Conservation (phyloP, 495 filamentous ascomycete species). For the Sphaerosporella brunnea region DNA sequence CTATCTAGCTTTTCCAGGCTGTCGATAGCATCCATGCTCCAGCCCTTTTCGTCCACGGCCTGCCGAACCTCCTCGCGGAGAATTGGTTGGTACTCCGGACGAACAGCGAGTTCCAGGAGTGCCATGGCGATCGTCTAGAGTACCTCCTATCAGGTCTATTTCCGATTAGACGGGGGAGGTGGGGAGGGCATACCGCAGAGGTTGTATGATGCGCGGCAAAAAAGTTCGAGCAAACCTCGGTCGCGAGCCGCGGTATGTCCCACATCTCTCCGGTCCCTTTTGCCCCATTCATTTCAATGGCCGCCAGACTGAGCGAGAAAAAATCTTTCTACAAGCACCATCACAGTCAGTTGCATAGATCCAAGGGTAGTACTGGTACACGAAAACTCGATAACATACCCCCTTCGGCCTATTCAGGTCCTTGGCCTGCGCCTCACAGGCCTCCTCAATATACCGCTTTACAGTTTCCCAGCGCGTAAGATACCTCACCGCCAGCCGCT, state of each 20-base stretch:
- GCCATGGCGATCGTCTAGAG: neutral
- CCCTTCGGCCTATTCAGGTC: too few species aligned
- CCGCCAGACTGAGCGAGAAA: neutral
- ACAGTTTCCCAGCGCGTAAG: too few species aligned
- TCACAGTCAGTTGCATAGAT: too few species aligned
- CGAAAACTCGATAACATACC: too few species aligned
- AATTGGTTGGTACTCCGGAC: neutral
- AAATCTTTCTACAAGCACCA: too few species aligned
- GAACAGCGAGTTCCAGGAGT: neutral
- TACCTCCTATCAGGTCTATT: too few species aligned
- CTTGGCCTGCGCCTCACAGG: too few species aligned
- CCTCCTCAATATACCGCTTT: too few species aligned
- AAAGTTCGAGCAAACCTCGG: neutral
- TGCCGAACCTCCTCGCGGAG: neutral
- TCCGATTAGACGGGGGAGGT: too few species aligned
- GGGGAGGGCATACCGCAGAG: neutral
- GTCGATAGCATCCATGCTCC: constrained; percentile 2
- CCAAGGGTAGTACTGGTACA: too few species aligned
- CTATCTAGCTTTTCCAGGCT: neutral
- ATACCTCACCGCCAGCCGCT: neutral
- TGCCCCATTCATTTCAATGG: neutral
- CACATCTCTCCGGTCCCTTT: too few species aligned
- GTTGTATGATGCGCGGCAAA: constrained; percentile 5
- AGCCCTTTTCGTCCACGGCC: neutral
- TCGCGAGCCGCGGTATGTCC: neutral